These are phyloP conservation scores for Aphanomyces astaci DNA, from an alignment of 352 stramenopile species.

Conservation along the genomic window DNA sequence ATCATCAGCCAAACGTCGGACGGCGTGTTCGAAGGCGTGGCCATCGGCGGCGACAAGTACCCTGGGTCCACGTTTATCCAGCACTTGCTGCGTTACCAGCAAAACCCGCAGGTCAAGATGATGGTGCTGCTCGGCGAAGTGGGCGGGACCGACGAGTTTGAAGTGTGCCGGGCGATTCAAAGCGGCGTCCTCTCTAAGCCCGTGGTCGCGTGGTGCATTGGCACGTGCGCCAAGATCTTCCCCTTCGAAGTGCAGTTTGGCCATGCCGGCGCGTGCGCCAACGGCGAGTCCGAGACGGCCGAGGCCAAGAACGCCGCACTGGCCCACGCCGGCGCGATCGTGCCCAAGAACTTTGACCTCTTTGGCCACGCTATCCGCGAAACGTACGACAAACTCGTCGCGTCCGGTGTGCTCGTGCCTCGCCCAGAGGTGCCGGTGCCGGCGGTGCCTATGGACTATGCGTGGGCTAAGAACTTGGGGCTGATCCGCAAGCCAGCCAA, in stretches of 20 bases:
- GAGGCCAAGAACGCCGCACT: constrained; percentile 91
- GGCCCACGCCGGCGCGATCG: constrained; percentile 81
- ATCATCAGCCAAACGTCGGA: constrained; percentile 94
- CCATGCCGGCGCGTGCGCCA: constrained; percentile 91
- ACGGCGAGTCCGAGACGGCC: constrained; percentile 90
- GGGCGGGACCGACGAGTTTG: constrained; percentile 94
- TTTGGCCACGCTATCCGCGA: constrained; percentile 90
- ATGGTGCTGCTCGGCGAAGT: constrained; percentile 95
- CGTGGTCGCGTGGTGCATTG: constrained; percentile 97
- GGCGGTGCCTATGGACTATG: constrained; percentile 96
- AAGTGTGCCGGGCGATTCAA: constrained; percentile 90
- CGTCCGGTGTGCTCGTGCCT: constrained; percentile 70
- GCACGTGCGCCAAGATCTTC: constrained; percentile 96
- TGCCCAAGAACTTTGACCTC: constrained; percentile 92
- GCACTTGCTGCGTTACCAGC: constrained; percentile 93
- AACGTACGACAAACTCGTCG: constrained; percentile 81
- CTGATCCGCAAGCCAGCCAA: constrained; percentile 95
- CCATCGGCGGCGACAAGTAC: constrained; percentile 94
- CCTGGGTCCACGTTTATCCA: constrained; percentile 95
- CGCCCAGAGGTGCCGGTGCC: constrained; percentile 85
- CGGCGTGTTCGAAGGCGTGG: constrained; percentile 93
- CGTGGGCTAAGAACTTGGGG: constrained; percentile 93
- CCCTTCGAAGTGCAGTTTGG: constrained; percentile 97
- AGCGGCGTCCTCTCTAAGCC: constrained; percentile 93
- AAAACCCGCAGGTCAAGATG: constrained; percentile 94